These are phyloP conservation scores for Paspalum vaginatum DNA, from an alignment of 176 grass and related monocot species.

Conservation along the genomic window DNA sequence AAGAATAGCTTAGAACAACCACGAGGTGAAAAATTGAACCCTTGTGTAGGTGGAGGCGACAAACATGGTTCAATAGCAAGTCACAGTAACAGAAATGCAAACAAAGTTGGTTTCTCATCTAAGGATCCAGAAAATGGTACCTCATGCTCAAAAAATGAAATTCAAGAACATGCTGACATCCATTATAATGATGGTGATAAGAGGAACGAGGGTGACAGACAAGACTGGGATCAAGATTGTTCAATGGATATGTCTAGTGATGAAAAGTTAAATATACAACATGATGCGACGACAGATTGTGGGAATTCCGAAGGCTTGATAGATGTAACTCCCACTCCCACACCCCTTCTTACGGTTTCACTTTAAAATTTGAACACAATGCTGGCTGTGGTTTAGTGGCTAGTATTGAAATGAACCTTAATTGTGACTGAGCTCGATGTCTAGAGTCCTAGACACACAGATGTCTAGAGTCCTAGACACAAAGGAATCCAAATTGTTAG, in stretches of 20 bases:
- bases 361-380: constrained; percentile 17
- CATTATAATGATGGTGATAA: constrained; percentile 38
- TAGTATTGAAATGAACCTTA: constrained; percentile 22
- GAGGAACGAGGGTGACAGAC: constrained; percentile 32
- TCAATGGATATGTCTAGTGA: constrained; percentile 34
- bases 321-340: constrained; percentile 53
- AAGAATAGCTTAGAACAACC: constrained; percentile 29
- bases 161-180: constrained; percentile 32
- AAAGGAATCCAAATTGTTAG: neutral
- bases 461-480: too few relatives aligned
- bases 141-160: constrained; percentile 39
- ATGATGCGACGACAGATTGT: constrained; percentile 31
- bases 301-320: constrained; percentile 58
- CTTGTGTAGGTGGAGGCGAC: constrained; percentile 24
- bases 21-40: constrained; percentile 29
- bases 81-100: constrained; percentile 26
- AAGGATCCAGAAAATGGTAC: constrained; percentile 35
- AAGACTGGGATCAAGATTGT: constrained; percentile 46
- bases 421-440: neutral
- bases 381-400: neutral
- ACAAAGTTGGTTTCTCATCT: constrained; percentile 30
- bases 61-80: constrained; percentile 24
- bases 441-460: neutral
- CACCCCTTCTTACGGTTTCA: neutral
- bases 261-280: constrained; percentile 41